Evolutionary conservation across 179 eudicot species (phyloP), one percentile per base, ranked within the genome.

Genomic region (Corrigiola litoralis): DNA sequence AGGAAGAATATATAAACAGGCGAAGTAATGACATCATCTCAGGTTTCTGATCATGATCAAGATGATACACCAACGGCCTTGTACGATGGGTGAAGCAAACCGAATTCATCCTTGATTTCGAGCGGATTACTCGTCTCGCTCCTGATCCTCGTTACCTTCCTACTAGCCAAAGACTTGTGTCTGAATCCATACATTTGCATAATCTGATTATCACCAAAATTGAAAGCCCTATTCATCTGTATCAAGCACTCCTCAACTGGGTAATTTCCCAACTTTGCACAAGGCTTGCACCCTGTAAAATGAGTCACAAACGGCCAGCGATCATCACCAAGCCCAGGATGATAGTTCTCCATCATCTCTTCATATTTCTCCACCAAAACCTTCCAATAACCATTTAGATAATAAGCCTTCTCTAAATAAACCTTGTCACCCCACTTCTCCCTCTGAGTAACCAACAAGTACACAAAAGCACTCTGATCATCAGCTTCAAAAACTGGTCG

Each of bases 281-380:
- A 70, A 8, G 73, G 67, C 62, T 70, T 62, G 34, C 73, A 70
- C 11, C 73, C 73, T 7, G 52, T 62, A 53, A 62, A 70, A 32
- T 70, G 73, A 6, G 73, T 70, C 6, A 70, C 73, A 44, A 70
- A 62, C 18, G 68, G 73, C 73, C 73, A 70, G 27, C 73, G 21
- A 45, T 70, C 44, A 53, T 70, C 73, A 11, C 73, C 73, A 4
- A 70, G 62, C 2, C 73, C 73, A 2, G 73, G 67, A 25, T 70
- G 67, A 52, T 61, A 62, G 5, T 70, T 70, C 62, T 62, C 73
- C 2, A 29, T n/a, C 47, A 61, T 40, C 34, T 70, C 73, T 60
- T 70, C 73, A 27, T 61, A 70, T n/a, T 33, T 70, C 11, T 70
- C 73, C 11, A 70, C 73, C 17, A 61, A 70, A 31, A 57, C 50